These are phyloP conservation scores for Henningerozyma blattae DNA, from an alignment of 805 yeast genomes.

Conservation along the genomic window DNA sequence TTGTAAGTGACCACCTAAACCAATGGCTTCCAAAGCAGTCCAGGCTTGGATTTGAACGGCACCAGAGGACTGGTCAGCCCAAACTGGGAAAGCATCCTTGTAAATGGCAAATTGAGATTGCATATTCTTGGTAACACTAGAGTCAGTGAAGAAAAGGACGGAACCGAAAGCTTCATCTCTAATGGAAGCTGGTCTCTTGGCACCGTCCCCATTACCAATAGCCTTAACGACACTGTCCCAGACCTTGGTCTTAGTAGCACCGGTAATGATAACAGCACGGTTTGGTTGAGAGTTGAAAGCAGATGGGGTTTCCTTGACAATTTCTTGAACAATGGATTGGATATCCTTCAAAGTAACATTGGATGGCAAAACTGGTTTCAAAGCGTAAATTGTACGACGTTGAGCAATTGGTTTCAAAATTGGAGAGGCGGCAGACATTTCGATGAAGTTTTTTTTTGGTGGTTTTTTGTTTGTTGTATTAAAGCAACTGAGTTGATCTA, in stretches of 20 bases:
- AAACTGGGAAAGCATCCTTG: conserved; percentile 35
- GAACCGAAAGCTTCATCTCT: conserved; percentile 39
- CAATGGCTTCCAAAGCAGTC: conserved; percentile 34
- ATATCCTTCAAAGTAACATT: conserved; percentile 30
- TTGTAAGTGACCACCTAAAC: conserved; percentile 40
- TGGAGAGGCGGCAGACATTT: too few species aligned
- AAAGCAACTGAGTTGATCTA: too few species aligned
- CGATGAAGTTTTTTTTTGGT: too few species aligned
- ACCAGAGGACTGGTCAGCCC: conserved; percentile 36
- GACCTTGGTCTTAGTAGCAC: conserved; percentile 32
- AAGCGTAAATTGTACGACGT: conserved; percentile 38
- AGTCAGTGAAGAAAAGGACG: conserved; percentile 37
- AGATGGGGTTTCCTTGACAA: conserved; percentile 39
- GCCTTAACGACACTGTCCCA: conserved; percentile 32
- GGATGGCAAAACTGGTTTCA: conserved; percentile 33
- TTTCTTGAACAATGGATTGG: conserved; percentile 29
- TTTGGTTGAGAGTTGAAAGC: conserved; percentile 40
- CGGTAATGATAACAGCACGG: conserved; percentile 37
- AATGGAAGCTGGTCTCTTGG: conserved; percentile 31
- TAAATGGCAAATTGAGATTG: conserved; percentile 32
- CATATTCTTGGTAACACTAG: conserved; percentile 27
- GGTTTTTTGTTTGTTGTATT: too few species aligned
- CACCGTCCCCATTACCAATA: conserved; percentile 27
- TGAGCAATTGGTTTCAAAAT: conserved; percentile 7
- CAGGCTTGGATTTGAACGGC: conserved; percentile 39